Evolutionary conservation across 495 filamentous ascomycete genomes (phyloP).

Genomic region (Penicillium canariense): DNA sequence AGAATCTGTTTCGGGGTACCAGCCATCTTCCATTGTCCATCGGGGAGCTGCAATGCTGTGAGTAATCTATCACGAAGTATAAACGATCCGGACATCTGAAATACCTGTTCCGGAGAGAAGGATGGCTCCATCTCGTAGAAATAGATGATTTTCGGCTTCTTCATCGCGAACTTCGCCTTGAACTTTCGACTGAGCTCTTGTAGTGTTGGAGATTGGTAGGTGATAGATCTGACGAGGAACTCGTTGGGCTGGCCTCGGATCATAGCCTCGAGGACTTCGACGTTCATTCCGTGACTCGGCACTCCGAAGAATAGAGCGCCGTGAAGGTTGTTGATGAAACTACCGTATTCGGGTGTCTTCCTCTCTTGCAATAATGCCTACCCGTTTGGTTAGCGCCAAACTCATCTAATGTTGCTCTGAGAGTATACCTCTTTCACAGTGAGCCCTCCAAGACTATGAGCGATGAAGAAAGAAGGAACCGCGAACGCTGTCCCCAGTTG

Average conservation of each 20-base stretch:
- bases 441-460: slow-evolving; percentile 3
- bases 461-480: slow-evolving; percentile 3
- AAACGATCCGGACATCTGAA: not conserved
- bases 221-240: not conserved
- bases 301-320: slow-evolving; percentile 5
- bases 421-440: slow-evolving; percentile 5
- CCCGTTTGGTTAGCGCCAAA: not conserved
- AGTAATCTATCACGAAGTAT: not conserved
- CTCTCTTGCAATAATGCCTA: not conserved
- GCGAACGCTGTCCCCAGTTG: not conserved
- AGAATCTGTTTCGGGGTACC: not conserved
- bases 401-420: no score
- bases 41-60: not conserved
- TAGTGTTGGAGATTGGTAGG: not conserved
- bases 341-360: not conserved
- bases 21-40: slow-evolving; percentile 9
- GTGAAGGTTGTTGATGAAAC: not conserved
- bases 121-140: slow-evolving; percentile 4
- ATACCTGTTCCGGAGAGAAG: not conserved
- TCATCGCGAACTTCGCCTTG: not conserved
- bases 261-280: slow-evolving; percentile 4
- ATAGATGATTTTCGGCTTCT: slow-evolving; percentile 1
- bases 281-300: slow-evolving; percentile 2
- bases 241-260: slow-evolving; percentile 5
- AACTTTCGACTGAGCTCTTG: slow-evolving; percentile 1